Base-by-base conservation (phyloP, 2,329 filamentous ascomycete species). In the Shiraia bambusicola region DNA sequence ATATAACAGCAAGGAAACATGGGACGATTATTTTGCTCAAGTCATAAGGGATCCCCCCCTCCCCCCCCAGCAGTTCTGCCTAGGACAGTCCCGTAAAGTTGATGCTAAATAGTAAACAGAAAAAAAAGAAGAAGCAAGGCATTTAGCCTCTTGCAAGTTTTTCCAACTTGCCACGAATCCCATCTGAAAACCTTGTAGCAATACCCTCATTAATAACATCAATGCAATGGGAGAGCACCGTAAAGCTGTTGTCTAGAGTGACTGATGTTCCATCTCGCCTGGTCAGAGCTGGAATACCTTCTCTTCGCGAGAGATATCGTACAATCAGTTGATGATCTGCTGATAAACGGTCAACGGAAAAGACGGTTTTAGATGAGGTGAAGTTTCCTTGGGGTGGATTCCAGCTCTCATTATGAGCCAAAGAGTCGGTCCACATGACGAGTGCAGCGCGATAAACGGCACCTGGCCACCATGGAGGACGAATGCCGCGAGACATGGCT, bases 381-480 rank as follows among this genome's bases (percentile, higher is more conserved):
- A 70, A 68, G 45, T 69, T 56, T 50, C 62, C 64, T 44, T 58
- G 56, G 17, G 62, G 63, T 14, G 69, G 59, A 27, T 59, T 59
- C 13, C 65, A 54, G 43, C 58, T 54, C 39, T 81, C 76, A 44
- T 77, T 72, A 42, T 75, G 73, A 5, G 71, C 72, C 40, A 84
- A 65, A 52, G 80, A 79, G 52, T 85, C 80, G 2, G 77, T 60
- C 64, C 63, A 66, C 8, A 67, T 43, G 12, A 67, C 55, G 22
- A 66, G 56, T 22, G 60, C 47, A 28, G 77, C 83, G n/a, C 85
- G 80, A 61, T 88, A 87, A 28, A 87, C 71, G 3, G 83, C 84
- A 2, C 76, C 79, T n/a, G 81, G 72, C 84, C 84, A 88, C 84
- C 84, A 88, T 27, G 76, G 78, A 5, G 84, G 84, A 15, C 82